phyloP scores from a whole-genome alignment of 1,284 basidiomycete genomes.

The Boletus hoseneyae region DNA sequence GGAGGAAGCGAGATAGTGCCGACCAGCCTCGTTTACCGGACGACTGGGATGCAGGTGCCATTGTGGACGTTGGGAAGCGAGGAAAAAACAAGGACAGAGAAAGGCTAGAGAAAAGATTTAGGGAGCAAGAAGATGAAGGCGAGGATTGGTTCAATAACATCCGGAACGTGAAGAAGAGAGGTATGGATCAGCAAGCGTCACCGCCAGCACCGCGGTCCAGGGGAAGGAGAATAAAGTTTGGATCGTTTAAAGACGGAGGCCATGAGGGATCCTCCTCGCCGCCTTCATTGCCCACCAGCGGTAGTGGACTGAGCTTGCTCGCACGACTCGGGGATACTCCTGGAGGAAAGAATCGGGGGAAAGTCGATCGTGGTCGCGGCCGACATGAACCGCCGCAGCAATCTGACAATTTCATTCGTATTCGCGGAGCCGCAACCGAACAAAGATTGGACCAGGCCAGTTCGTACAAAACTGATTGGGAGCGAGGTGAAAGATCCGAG shows the following conservation, averaged over 20 bases:
- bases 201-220: conserved; percentile 3
- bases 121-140: conserved; percentile 46
- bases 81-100: conserved; percentile 58
- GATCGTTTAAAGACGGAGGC: conserved; percentile 28
- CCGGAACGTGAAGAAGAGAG: conserved; percentile 27
- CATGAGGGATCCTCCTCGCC: conserved; percentile 12
- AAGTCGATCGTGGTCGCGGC: conserved; percentile 10
- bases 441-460: conserved; percentile 10
- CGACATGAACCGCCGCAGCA: conserved; percentile 9
- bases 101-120: conserved; percentile 48
- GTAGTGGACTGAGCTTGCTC: conserved; percentile 26
- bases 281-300: conserved; percentile 7
- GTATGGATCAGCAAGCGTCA: conserved; percentile 13
- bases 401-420: conserved; percentile 18
- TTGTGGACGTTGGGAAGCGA: conserved; percentile 61
- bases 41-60: conserved; percentile 44
- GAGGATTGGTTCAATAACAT: conserved; percentile 61
- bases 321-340: conserved; percentile 26
- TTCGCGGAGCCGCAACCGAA: conserved; percentile 32
- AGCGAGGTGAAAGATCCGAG: conserved; percentile 13
- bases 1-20: conserved; percentile 17
- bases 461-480: conserved; percentile 16
- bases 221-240: conserved; percentile 39
- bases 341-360: conserved; percentile 12
- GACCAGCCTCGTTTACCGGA: conserved; percentile 31